These are phyloP conservation scores for Rheum nobile DNA, from an alignment of 148 eudicot genomes.

Conservation along the genomic window DNA sequence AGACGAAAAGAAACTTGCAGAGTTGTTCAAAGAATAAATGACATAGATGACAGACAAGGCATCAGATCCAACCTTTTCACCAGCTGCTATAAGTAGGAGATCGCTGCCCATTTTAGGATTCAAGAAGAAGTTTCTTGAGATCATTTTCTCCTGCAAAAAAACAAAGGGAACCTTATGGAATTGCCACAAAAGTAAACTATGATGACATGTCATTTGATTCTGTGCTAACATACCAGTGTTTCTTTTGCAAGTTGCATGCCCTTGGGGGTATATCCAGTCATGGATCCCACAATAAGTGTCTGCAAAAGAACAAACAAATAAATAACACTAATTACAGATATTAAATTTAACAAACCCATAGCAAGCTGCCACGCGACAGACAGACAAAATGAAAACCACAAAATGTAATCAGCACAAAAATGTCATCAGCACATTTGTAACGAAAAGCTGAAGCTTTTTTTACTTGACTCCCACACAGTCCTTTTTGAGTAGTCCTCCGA, in stretches of 20 bases:
- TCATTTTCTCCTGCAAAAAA: conserved; percentile 48
- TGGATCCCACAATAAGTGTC: conserved; percentile 82
- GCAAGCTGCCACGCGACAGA: neutral
- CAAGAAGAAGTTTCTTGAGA: conserved; percentile 30
- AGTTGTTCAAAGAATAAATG: neutral
- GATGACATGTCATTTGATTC: neutral
- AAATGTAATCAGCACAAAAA: neutral
- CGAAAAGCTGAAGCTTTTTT: neutral
- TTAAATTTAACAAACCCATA: neutral
- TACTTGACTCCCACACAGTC: neutral
- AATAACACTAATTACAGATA: neutral
- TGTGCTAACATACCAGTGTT: conserved; percentile 43
- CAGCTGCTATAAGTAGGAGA: conserved; percentile 70
- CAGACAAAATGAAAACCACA: neutral
- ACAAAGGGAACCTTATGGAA: neutral
- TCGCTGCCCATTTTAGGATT: conserved; percentile 44
- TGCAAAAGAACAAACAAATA: conserved; percentile 15
- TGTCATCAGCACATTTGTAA: neutral
- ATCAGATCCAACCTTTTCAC: conserved; percentile 55
- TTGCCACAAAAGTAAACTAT: neutral
- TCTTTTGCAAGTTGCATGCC: conserved; percentile 89
- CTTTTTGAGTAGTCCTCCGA: neutral
- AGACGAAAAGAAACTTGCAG: neutral
- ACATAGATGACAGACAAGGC: neutral
- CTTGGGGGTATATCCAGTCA: conserved; percentile 64